phyloP scores from a whole-genome alignment of 192 early-diverging fungal species.

The Gonapodya prolifera region DNA sequence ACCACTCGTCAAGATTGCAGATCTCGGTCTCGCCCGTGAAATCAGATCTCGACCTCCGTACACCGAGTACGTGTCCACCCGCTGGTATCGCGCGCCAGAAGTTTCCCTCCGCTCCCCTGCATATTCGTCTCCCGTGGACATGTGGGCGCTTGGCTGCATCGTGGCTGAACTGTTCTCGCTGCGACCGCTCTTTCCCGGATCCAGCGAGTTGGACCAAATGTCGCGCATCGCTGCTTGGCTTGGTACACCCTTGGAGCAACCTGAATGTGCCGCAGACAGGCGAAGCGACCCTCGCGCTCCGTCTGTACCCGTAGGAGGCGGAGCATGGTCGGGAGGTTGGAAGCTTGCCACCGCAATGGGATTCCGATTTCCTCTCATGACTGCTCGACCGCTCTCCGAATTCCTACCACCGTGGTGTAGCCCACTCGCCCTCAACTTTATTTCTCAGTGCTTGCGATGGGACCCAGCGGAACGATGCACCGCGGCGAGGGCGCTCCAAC shows the following conservation, averaged over 20 bases:
- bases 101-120: slow-evolving; percentile 65
- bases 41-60: slow-evolving; percentile 79
- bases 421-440: slow-evolving; percentile 73
- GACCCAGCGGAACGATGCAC: slow-evolving; percentile 82
- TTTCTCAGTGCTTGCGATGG: slow-evolving; percentile 73
- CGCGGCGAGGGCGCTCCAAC: slow-evolving; percentile 75
- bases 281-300: neutral
- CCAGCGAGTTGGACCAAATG: slow-evolving; percentile 88
- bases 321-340: neutral
- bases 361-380: slow-evolving; percentile 74
- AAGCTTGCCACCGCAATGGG: slow-evolving; percentile 59
- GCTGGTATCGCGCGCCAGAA: slow-evolving; percentile 98
- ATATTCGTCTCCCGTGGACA: slow-evolving; percentile 86
- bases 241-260: slow-evolving; percentile 60
- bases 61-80: slow-evolving; percentile 94
- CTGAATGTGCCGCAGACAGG: neutral
- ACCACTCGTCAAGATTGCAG: slow-evolving; percentile 73
- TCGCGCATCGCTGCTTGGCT: slow-evolving; percentile 87
- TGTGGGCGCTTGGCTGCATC: slow-evolving; percentile 93
- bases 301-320: neutral
- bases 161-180: slow-evolving; percentile 79
- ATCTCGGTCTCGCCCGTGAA: slow-evolving; percentile 90
- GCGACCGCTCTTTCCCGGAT: slow-evolving; percentile 85
- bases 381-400: slow-evolving; percentile 63
- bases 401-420: slow-evolving; percentile 78